These are phyloP conservation scores for Pleurotus giganteus DNA, from an alignment of 768 basidiomycete species.

Conservation along the genomic window DNA sequence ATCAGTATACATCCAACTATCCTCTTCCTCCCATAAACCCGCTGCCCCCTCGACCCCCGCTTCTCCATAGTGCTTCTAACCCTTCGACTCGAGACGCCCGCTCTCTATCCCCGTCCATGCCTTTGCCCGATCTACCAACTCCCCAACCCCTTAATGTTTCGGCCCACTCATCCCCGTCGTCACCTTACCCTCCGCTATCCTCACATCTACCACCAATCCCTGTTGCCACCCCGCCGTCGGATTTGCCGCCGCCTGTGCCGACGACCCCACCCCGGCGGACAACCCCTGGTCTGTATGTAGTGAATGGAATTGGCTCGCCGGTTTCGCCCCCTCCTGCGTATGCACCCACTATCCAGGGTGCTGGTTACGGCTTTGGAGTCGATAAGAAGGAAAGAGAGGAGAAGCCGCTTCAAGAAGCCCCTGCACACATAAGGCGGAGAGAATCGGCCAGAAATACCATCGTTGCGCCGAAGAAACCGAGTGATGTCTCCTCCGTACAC, in stretches of 20 bases:
- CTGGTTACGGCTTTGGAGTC: not conserved
- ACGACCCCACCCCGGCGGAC: conserved; percentile 20
- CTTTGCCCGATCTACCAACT: conserved; percentile 3
- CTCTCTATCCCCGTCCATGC: conserved; percentile 12
- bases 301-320: conserved; percentile 8
- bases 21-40: not conserved
- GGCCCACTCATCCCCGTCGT: conserved; percentile 9
- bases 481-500: not conserved
- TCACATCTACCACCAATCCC: conserved; percentile 4
- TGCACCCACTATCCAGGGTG: not conserved
- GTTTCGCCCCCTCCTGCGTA: conserved; percentile 9
- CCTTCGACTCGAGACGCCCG: conserved; percentile 25
- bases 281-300: not conserved
- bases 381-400: conserved; percentile 3
- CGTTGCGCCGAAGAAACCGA: conserved; percentile 3
- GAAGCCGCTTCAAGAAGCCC: not conserved
- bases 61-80: conserved; percentile 29
- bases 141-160: conserved; percentile 2
- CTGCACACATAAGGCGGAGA: not conserved
- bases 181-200: conserved; percentile 5
- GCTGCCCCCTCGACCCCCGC: conserved; percentile 31
- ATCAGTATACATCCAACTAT: too few relatives aligned
- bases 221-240: not conserved
- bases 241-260: conserved; percentile 49
- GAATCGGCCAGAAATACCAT: not conserved